These are phyloP conservation scores for Pelargonium fulgidum DNA, from an alignment of 441 rosid species.

Conservation along the genomic window DNA sequence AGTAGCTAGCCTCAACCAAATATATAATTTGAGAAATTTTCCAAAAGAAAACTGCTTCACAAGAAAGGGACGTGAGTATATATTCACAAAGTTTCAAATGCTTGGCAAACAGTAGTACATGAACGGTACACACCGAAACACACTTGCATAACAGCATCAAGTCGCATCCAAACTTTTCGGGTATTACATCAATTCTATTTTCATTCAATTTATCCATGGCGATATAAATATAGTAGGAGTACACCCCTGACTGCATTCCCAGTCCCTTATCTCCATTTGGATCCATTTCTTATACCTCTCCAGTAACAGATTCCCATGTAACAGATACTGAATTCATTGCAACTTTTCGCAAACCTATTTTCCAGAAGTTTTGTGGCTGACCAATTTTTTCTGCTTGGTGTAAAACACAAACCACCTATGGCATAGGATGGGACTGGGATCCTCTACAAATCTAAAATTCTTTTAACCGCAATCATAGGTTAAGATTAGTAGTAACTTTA, in stretches of 20 bases:
- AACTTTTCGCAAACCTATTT: background rate
- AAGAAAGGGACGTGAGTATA: background rate
- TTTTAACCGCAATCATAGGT: background rate
- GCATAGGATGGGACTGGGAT: background rate
- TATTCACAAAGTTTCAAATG: background rate
- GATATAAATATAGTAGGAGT: background rate
- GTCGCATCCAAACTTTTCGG: background rate
- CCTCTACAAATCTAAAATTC: background rate
- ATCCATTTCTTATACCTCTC: background rate
- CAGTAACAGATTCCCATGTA: background rate
- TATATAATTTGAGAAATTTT: background rate
- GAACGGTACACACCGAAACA: background rate
- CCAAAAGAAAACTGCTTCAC: background rate
- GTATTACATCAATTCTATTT: constrained; percentile 1
- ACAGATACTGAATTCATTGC: background rate
- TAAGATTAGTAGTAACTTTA: background rate
- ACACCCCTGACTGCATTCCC: background rate
- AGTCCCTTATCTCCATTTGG: background rate
- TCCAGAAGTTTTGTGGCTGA: background rate
- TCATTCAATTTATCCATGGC: background rate
- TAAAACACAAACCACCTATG: background rate
- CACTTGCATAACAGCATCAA: background rate
- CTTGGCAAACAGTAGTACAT: background rate
- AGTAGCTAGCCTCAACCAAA: background rate
- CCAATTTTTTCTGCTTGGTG: background rate